Percentiles rank a stretch among this genome's conserved stretches.
Evolutionary conservation across 805 yeast genomes (phyloP).

Genomic region (Starmera quercuum): DNA sequence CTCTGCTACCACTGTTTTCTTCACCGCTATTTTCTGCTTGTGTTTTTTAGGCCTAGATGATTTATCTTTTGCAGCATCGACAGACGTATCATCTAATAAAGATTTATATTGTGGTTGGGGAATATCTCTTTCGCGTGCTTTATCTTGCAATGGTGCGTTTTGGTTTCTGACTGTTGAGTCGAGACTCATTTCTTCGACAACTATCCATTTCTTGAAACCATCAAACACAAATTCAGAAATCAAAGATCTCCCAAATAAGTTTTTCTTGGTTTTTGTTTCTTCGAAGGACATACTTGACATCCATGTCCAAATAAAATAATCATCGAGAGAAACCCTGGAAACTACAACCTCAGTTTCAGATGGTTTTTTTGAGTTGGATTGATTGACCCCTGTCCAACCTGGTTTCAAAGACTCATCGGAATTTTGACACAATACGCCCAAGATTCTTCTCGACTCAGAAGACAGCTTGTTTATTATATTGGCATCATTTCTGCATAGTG

Average conservation of each 20-base stretch:
- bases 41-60: no score
- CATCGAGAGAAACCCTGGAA: constrained; percentile 66
- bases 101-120: constrained; percentile 17
- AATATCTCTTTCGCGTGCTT: constrained; percentile 11
- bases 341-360: constrained; percentile 27
- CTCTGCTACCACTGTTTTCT: neutral
- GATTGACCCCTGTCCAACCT: constrained; percentile 30
- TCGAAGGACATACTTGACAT: constrained; percentile 69
- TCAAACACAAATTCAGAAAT: constrained; percentile 76
- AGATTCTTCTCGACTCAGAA: constrained; percentile 58
- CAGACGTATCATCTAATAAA: constrained; percentile 14
- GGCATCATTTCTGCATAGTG: constrained; percentile 51
- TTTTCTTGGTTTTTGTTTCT: constrained; percentile 55
- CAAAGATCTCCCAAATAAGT: constrained; percentile 71
- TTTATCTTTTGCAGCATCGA: neutral
- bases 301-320: constrained; percentile 92
- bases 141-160: constrained; percentile 13
- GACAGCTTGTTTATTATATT: constrained; percentile 61
- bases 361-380: constrained; percentile 20
- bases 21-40: neutral
- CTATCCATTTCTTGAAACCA: constrained; percentile 72
- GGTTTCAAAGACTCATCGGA: constrained; percentile 26
- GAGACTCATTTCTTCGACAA: constrained; percentile 60
- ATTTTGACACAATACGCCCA: constrained; percentile 31
- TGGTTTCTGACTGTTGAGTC: constrained; percentile 13